Conservation (phyloP, 108 stramenopile species). For the Conticribra guillardii region DNA sequence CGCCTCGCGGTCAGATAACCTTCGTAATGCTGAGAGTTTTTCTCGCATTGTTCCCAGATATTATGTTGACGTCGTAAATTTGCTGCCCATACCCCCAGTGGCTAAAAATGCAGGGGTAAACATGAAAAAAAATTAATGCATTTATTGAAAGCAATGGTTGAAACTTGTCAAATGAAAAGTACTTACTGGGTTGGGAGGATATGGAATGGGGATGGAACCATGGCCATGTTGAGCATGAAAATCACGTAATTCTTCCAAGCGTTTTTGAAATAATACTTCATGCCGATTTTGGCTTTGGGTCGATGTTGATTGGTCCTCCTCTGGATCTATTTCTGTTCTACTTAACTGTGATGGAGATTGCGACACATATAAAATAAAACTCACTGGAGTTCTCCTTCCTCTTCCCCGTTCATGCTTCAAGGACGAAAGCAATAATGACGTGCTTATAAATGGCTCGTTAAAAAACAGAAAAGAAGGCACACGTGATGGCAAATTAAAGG, state of each 20-base stretch:
- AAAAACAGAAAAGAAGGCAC: no score
- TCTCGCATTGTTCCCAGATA: conserved; percentile 30
- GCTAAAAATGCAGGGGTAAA: conserved; percentile 1
- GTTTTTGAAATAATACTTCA: no score
- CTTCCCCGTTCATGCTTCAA: no score
- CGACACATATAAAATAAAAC: no score
- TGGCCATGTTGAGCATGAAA: conserved; percentile 29
- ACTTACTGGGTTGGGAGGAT: conserved; percentile 19
- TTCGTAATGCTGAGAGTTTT: conserved; percentile 23
- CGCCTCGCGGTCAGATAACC: conserved; percentile 41
- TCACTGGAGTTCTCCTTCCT: no score
- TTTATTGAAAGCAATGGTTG: background rate
- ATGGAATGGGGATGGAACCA: conserved; percentile 37
- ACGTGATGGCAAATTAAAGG: no score
- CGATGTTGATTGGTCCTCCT: no score
- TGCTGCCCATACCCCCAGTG: conserved; percentile 50
- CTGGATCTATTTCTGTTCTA: no score
- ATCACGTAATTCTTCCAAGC: conserved; percentile 22
- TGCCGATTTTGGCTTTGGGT: no score
- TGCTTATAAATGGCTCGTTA: no score
- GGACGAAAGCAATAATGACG: no score
- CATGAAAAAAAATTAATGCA: background rate
- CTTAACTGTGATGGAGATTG: no score
- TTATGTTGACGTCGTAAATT: conserved; percentile 45
- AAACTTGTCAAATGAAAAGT: background rate